Evolutionary conservation across 2,329 filamentous ascomycete species (phyloP), one percentile per base, ranked within the genome.

Genomic region (Phialophora verrucosa): DNA sequence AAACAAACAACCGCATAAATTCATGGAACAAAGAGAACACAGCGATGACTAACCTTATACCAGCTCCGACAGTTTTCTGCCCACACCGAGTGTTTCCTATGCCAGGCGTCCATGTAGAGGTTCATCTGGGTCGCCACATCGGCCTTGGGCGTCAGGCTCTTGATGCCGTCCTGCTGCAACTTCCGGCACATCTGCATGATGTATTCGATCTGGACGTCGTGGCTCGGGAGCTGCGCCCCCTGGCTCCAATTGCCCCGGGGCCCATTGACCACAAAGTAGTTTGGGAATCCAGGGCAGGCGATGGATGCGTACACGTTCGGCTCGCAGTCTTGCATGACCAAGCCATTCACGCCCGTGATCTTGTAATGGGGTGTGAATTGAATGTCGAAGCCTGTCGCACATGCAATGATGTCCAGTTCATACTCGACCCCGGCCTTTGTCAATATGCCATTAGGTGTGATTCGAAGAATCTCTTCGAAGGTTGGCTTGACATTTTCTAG

Each of bases 261-360:
- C 0, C 75, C 76, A 7, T 72, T 70, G 59, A 76, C 72, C 25
- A 73, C 72, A 29, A 78, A 74, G 56, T 75, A 54, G 32, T 78
- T 78, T 20, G 83, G 83, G 69, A 83, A 82, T 1, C 79, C 76
- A 1, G 80, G 76, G 4, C 79, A 80, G 0, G 79, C 78, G 7
- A 83, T 70, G 6, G 80, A 80, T 10, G 84, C 72, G 73, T 85
- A 85, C 4, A 54, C 20, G 14, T 62, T 42, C 6, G 59, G 59
- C 29, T 35, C 20, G 11, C 25, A 1, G 6, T 59, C 56, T 47
- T 59, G 56, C 38, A 59, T 59, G 14, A 25, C n/a, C 56, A 44
- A 17, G 7, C 72, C 74, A 27, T 73, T 54, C 0, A 69, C 61
- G 4, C 77, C 78, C 1, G 71, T 69, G 6, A 83, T 73, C 4